Evolutionary conservation across 2,329 filamentous ascomycete species (phyloP).

Genomic region (Dactylellina cionopaga): DNA sequence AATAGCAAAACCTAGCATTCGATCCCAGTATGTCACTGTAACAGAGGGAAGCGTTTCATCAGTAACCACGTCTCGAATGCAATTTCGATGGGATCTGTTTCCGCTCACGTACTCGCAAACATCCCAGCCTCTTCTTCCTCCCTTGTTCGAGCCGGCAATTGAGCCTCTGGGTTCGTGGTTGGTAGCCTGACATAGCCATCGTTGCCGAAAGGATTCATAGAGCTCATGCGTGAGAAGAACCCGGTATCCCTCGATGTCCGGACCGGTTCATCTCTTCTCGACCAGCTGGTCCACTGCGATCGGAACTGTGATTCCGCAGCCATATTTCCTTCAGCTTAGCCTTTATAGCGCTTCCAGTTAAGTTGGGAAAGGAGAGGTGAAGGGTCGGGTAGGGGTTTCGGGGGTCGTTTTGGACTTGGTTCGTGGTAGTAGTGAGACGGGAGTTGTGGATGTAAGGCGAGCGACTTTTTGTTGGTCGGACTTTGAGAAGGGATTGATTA

Average conservation of each 20-base stretch:
- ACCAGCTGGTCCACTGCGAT: constrained; percentile 78
- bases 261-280: constrained; percentile 81
- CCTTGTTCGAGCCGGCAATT: constrained; percentile 81
- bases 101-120: constrained; percentile 82
- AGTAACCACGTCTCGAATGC: constrained; percentile 57
- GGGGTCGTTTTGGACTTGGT: constrained; percentile 29
- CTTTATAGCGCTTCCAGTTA: constrained; percentile 19
- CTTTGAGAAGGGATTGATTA: background rate
- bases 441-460: background rate
- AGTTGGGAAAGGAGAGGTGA: constrained; percentile 6
- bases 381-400: constrained; percentile 18
- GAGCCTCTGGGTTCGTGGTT: constrained; percentile 77
- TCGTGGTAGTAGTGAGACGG: too few species aligned
- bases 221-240: constrained; percentile 81
- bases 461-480: background rate
- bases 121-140: constrained; percentile 95
- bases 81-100: constrained; percentile 44
- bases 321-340: constrained; percentile 66
- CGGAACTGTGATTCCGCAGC: constrained; percentile 82
- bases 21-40: constrained; percentile 96
- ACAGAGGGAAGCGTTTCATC: constrained; percentile 58
- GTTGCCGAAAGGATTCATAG: constrained; percentile 85
- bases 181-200: constrained; percentile 91
- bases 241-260: constrained; percentile 72
- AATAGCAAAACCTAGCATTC: constrained; percentile 87